Evolutionary conservation across 2,329 filamentous ascomycete genomes (phyloP), one percentile per base, ranked within the genome.

Genomic region (Bipolaris cookei): DNA sequence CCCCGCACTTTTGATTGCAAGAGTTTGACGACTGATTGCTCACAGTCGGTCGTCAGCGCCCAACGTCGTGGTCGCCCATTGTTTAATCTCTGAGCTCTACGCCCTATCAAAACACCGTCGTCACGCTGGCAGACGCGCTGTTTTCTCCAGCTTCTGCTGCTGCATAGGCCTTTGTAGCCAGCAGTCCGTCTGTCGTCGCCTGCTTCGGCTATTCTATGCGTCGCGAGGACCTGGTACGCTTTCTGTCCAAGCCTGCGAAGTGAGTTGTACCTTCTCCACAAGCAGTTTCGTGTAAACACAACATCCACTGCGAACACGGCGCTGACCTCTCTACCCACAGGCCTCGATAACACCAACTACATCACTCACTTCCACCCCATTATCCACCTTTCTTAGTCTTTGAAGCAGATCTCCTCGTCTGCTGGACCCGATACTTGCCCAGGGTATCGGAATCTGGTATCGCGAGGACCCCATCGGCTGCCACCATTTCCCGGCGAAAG

Each of bases 241-340:
- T 96, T 83, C 87, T 97, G 72, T 96, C 91, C 77, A 95, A 95
- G 84, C 92, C 92, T 77, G 91, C 91, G 79, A 96, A 96, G 92
- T 96, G 81, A 77, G 90, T 82, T 52, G 30, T 56, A 45, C 59
- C 51, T 55, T 28, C 32, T 34, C 18, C 41, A 43, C 23, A 46
- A 43, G 39, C 44, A 46, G 53, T 18, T 18, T 44, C 7, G 25
- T 41, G 28, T 50, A 63, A 16, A 35, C 38, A 16, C 62, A 14
- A 16, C 35, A 13, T 18, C 13, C 4, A n/a, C 25, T 21, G 21
- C 14, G 37, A 34, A 59, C 35, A 23, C 32, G 25, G 13, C 42
- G 50, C 65, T 72, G 46, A 68, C 64, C 16, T 11, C 20, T 28
- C n/a, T 32, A 18, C 23, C 34, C 13, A 10, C 64, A 88, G 86